Percentiles rank a stretch among this genome's conserved stretches.
Conservation (phyloP, 2,329 filamentous ascomycete genomes). For the Cordyceps cateniannulata region DNA sequence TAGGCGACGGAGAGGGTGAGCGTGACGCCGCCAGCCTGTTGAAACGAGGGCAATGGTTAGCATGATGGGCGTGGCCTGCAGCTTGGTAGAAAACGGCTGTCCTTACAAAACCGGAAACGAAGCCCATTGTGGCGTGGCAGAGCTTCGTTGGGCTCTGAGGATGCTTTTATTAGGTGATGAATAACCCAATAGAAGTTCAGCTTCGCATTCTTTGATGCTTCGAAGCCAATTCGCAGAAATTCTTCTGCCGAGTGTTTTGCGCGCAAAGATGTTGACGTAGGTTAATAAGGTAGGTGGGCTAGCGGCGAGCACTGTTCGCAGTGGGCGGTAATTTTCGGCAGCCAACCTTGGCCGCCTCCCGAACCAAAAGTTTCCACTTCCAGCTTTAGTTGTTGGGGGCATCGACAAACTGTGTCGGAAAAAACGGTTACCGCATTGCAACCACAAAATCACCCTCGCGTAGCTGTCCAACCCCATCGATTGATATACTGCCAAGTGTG, state of each 20-base stretch:
- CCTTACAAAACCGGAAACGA: slow-evolving; percentile 68
- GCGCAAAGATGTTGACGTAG: slow-evolving; percentile 10
- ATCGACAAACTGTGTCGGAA: background rate
- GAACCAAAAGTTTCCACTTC: slow-evolving; percentile 26
- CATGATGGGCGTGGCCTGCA: background rate
- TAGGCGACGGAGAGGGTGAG: slow-evolving; percentile 69
- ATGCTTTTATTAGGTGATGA: slow-evolving; percentile 1
- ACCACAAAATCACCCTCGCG: background rate
- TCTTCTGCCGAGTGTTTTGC: slow-evolving; percentile 2
- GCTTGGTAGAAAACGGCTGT: slow-evolving; percentile 4
- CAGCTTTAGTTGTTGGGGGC: slow-evolving; percentile 16
- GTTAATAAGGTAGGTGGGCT: slow-evolving; percentile 8
- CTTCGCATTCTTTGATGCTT: slow-evolving; percentile 29
- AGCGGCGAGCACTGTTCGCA: background rate
- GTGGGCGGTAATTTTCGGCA: slow-evolving; percentile 11
- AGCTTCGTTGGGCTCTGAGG: slow-evolving; percentile 6
- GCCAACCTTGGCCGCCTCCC: slow-evolving; percentile 8
- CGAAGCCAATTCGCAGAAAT: slow-evolving; percentile 18
- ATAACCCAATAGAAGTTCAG: slow-evolving; percentile 18
- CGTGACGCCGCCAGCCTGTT: slow-evolving; percentile 66
- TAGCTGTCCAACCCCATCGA: background rate
- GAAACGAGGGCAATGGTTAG: background rate
- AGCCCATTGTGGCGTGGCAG: slow-evolving; percentile 51
- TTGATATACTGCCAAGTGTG: background rate
- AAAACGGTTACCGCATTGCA: background rate